These are phyloP conservation scores for Trypanosoma scelopori DNA, from an alignment of 208 protist genomes.

Conservation along the genomic window DNA sequence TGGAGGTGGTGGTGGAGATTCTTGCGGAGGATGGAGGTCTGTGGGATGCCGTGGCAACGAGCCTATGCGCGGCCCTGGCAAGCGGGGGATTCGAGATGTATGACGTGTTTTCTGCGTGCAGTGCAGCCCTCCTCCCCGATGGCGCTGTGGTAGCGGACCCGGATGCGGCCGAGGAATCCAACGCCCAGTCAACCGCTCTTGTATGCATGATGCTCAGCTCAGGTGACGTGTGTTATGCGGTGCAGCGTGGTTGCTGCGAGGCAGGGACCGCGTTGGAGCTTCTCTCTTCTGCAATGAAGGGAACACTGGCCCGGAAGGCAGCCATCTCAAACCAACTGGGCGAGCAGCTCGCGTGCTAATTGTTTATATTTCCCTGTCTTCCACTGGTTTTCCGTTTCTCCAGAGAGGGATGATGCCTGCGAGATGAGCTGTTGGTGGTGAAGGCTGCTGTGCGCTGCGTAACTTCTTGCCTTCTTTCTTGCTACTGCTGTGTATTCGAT, in stretches of 20 bases:
- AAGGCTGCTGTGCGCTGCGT: neutral
- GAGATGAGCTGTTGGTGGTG: no score
- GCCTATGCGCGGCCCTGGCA: conserved; percentile 63
- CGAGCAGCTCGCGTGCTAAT: conserved; percentile 6
- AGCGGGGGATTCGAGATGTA: conserved; percentile 68
- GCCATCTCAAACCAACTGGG: conserved; percentile 52
- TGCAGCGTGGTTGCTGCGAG: conserved; percentile 66
- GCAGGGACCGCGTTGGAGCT: conserved; percentile 55
- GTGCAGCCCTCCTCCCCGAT: conserved; percentile 50
- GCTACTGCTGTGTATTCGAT: conserved; percentile 16
- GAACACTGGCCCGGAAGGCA: conserved; percentile 38
- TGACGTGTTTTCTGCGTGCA: conserved; percentile 70
- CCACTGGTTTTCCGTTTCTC: neutral
- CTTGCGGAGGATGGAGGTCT: conserved; percentile 65
- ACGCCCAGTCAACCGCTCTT: conserved; percentile 39
- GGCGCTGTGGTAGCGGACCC: conserved; percentile 62
- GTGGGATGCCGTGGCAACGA: conserved; percentile 71
- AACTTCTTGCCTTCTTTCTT: neutral
- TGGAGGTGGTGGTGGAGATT: conserved; percentile 77
- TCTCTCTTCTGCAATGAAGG: conserved; percentile 44
- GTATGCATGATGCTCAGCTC: conserved; percentile 52
- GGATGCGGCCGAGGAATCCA: conserved; percentile 41
- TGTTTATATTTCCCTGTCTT: neutral
- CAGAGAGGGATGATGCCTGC: no score
- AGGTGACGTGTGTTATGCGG: conserved; percentile 52